Base-by-base conservation (phyloP, 2,329 filamentous ascomycete species). In the Beauveria bassiana region DNA sequence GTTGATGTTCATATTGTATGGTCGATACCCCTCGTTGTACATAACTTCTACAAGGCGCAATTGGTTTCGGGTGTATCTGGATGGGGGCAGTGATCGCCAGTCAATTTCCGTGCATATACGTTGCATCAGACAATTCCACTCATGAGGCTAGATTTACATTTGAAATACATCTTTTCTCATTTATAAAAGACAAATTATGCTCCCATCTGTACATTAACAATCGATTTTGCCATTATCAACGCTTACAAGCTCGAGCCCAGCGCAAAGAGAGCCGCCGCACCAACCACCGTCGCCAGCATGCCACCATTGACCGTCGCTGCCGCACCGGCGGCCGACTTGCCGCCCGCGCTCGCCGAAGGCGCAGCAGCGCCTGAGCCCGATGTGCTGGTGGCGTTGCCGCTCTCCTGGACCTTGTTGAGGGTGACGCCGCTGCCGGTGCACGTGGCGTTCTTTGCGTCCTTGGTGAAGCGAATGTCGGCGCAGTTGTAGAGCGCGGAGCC, bases 401-500 rank as follows among this genome's bases (percentile, higher is more conserved):
- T 16, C 47, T 52, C 69, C 65, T 68, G 68, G 64, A 79, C 66
- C 12, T 61, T 59, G 47, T 62, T 63, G 34, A 71, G 68, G 24
- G 75, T 76, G 50, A 90, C 75, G 40, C 80, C 82, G 3, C 69
- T 68, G 0, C 50, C 58, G 3, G 62, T 68, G 64, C 71, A 72
- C 62, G 81, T 76, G 8, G 75, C 71, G 31, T 81, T 76, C 20
- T 79, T 75, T 5, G 82, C 78, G 12, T 76, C 75, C 57, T 76
- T 75, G 38, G 79, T 81, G 75, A 93, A 87, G 28, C 83, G 86
- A 66, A 92, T 83, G 68, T 93, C 89, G 69, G 88, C 86, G 72
- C 89, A 93, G 73, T 87, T 89, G 74, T 91, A 92, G 38, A 92
- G 75, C 18, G 87, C 85, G 45, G 78, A 80, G 22, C 78, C 81